Evolutionary conservation across 331 rosid species (phyloP).

Genomic region (Quercus phellos): DNA sequence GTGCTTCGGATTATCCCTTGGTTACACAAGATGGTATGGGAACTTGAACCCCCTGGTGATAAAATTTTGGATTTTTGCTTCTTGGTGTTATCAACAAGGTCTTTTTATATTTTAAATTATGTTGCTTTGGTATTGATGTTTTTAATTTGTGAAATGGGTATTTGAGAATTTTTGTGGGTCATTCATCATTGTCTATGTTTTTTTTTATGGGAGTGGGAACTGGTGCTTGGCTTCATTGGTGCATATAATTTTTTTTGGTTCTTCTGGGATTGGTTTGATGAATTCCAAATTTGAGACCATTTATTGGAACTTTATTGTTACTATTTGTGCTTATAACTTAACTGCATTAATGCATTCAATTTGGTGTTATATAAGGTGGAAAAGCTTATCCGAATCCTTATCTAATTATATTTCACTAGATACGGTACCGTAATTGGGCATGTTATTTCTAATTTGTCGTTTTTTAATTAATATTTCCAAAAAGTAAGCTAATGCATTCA

Average conservation of each 20-base stretch:
- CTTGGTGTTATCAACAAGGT: neutral
- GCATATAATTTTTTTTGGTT: neutral
- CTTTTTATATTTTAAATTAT: neutral
- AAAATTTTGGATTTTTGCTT: neutral
- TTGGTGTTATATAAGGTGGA: neutral
- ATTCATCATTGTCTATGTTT: neutral
- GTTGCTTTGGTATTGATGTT: neutral
- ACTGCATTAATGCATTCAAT: neutral
- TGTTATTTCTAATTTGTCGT: neutral
- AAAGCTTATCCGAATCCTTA: neutral
- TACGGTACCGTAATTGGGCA: no score
- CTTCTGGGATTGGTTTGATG: conserved; percentile 6
- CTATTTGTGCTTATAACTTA: conserved; percentile 1
- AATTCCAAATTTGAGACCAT: neutral
- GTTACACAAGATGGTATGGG: conserved; percentile 84
- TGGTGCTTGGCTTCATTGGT: neutral
- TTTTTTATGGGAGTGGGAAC: neutral
- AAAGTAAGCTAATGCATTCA: conserved; percentile 1
- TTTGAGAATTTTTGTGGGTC: neutral
- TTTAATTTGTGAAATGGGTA: neutral
- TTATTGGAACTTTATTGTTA: neutral
- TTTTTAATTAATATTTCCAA: neutral
- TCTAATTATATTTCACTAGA: no score
- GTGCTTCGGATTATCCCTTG: conserved; percentile 92
- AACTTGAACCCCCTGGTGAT: neutral